A percentile compares a stretch with the other conserved stretches of the same genome.
These are phyloP conservation scores for Citrus inodora DNA, from an alignment of 345 rosid species.

Conservation along the genomic window DNA sequence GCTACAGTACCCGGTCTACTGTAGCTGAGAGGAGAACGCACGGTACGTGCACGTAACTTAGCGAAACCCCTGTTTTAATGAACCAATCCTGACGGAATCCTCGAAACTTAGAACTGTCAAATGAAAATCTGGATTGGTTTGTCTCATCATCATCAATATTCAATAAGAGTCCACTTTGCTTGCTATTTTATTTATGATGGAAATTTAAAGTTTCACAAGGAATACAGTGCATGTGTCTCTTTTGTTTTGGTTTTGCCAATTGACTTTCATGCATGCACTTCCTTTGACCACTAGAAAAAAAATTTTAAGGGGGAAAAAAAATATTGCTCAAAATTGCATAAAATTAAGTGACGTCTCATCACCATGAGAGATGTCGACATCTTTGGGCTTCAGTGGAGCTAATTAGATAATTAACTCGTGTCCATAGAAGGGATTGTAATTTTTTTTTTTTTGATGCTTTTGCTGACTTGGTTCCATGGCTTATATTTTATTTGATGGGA, in stretches of 20 bases:
- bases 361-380: neutral
- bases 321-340: neutral
- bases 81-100: neutral
- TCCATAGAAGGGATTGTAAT: neutral
- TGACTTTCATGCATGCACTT: neutral
- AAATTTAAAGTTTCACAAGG: neutral
- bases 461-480: neutral
- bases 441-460: neutral
- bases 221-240: neutral
- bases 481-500: neutral
- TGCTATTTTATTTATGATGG: neutral
- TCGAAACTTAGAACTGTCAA: neutral
- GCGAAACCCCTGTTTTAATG: neutral
- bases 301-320: too few relatives aligned
- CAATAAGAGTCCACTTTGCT: neutral
- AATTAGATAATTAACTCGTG: too few relatives aligned
- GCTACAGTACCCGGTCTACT: too few relatives aligned
- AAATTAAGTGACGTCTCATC: neutral
- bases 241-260: neutral
- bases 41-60: too few relatives aligned
- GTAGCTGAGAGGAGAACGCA: too few relatives aligned
- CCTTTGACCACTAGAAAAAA: too few relatives aligned
- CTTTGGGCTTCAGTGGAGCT: neutral
- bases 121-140: neutral
- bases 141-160: neutral